phyloP scores from a whole-genome alignment of 1,284 basidiomycete species.

The Ceratobasidium sp. region DNA sequence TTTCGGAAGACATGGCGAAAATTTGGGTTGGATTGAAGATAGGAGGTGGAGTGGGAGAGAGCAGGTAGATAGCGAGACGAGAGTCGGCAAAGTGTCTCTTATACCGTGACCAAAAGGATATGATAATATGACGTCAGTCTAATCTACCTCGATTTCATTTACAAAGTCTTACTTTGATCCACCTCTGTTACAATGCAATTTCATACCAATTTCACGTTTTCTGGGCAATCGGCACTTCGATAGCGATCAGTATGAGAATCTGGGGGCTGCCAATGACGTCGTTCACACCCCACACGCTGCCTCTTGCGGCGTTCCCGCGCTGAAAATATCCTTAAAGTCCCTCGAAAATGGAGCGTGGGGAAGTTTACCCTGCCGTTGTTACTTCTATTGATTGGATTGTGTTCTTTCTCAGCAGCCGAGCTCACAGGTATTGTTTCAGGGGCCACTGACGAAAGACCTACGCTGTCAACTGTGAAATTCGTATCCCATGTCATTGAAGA shows the following conservation, averaged over 20 bases:
- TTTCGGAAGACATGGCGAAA: conserved; percentile 50
- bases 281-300: not conserved
- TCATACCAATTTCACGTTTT: not conserved
- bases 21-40: not conserved
- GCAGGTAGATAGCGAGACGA: not conserved
- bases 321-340: no score
- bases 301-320: no score
- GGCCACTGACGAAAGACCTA: no score
- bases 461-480: no score
- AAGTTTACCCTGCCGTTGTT: no score
- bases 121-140: conserved; percentile 27
- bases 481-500: no score
- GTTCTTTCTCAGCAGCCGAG: no score
- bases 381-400: no score
- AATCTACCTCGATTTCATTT: not conserved
- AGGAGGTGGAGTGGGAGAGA: not conserved
- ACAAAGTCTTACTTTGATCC: conserved; percentile 3
- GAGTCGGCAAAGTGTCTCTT: not conserved
- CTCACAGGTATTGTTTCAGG: no score
- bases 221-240: conserved; percentile 20
- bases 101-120: not conserved
- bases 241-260: conserved; percentile 31
- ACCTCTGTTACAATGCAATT: not conserved
- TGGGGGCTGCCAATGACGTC: not conserved
- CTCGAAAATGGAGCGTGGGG: no score